These are phyloP conservation scores for Gonapodya sp. DNA, from an alignment of 192 early-diverging fungal genomes.

Conservation along the genomic window DNA sequence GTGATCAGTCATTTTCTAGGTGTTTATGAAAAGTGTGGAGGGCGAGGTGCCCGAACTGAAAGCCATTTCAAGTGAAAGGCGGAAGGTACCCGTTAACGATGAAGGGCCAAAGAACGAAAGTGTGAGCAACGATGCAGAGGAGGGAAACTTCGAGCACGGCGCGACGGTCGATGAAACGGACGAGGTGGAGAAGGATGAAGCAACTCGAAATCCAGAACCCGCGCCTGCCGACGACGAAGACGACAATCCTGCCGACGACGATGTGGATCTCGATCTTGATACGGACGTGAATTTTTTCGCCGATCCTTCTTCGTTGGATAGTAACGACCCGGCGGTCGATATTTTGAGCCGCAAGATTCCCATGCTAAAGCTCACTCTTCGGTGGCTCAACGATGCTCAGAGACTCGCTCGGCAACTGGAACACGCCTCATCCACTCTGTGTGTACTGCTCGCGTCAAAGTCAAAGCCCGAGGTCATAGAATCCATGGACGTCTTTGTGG, in stretches of 20 bases:
- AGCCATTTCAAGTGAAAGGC: background rate
- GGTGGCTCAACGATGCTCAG: conserved; percentile 25
- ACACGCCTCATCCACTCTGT: conserved; percentile 60
- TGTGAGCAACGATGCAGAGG: conserved; percentile 21
- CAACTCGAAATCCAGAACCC: conserved; percentile 2
- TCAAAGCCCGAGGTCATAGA: conserved; percentile 90
- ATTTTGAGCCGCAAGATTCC: background rate
- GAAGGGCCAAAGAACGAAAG: background rate
- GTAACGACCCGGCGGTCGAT: background rate
- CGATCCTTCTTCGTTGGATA: conserved; percentile 14
- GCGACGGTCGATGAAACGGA: conserved; percentile 9
- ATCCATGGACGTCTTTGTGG: conserved; percentile 90
- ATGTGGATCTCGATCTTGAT: conserved; percentile 19
- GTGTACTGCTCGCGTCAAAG: conserved; percentile 78
- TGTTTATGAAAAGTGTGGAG: background rate
- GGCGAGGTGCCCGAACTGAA: background rate
- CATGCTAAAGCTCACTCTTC: conserved; percentile 21
- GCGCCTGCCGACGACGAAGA: conserved; percentile 17
- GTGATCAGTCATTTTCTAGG: too few species aligned
- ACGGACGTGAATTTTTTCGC: conserved; percentile 2
- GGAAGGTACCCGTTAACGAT: background rate
- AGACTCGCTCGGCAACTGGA: conserved; percentile 76
- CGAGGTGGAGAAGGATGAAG: background rate
- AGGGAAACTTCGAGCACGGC: too few species aligned
- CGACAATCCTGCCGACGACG: conserved; percentile 22